Evolutionary conservation across 495 filamentous ascomycete species (phyloP), one percentile per base, ranked within the genome.

Genomic region (Opeltia flavorubescens): DNA sequence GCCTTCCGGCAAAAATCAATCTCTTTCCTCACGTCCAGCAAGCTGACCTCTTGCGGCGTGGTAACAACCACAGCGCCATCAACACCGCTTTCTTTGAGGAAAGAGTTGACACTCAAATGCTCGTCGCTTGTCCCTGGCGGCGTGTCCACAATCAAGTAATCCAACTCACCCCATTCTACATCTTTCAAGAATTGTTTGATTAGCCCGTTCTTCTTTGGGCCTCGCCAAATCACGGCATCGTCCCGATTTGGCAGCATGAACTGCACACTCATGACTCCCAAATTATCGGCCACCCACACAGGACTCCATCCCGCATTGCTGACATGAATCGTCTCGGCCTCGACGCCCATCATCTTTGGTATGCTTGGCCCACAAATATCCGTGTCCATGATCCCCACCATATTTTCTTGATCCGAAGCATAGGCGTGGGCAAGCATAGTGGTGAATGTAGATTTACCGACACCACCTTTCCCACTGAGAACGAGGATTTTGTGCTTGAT

Each of bases 131-230:
- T 98, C 2, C 91, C 91, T 0, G 91, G 91, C 1, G 93, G 91
- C 2, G 91, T 98, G 58, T 98, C 91, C 0, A 96, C 86, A 27
- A 98, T 69, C 53, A 98, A 54, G 55, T 85, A 93, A 53, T 98
- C 93, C 63, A 96, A 66, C 50, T 89, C 83, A 9, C 93, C 91
- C 91, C 93, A 96, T 58, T 89, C 86, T 21, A 96, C 93, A 60
- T 98, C 93, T 63, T 89, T 93, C 23, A 98, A 57, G 55, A 98
- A 98, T 63, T 89, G 83, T 67, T 96, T 98, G 59, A 98, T 96
- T 47, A 98, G 61, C 1, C 91, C 91, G 56, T 95, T 98, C 75
- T 96, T 98, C 72, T 96, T 98, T 4, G 93, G 83, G 0, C 91
- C 91, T 24, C 89, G 72, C 93, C 91, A 98, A 49, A 98, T 96